These are phyloP conservation scores for Tetrapisispora taiwanensis DNA, from an alignment of 805 yeast species.

Conservation along the genomic window DNA sequence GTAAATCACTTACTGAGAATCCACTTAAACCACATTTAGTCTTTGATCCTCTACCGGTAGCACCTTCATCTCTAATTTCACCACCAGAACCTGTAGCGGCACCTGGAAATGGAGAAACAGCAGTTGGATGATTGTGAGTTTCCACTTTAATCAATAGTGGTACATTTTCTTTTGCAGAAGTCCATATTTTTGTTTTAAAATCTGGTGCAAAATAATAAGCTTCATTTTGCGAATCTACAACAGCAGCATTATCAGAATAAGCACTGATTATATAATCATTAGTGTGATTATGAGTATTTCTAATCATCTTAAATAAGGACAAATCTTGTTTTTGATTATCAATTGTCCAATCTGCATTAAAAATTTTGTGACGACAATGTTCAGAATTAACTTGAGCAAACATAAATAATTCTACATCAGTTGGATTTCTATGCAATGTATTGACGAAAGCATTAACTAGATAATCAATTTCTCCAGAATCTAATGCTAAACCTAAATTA, in stretches of 20 bases:
- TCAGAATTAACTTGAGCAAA: constrained; percentile 99
- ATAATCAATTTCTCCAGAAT: constrained; percentile 85
- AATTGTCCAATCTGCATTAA: constrained; percentile 96
- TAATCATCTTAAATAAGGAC: constrained; percentile 86
- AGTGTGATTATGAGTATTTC: constrained; percentile 76
- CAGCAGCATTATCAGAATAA: constrained; percentile 96
- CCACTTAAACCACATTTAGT: constrained; percentile 95
- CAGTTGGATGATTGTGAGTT: constrained; percentile 98
- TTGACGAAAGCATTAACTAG: constrained; percentile 72
- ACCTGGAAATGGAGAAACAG: constrained; percentile 98
- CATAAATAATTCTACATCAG: constrained; percentile 97
- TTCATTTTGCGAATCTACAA: constrained; percentile 46
- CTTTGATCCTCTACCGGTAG: constrained; percentile 96
- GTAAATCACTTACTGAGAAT: constrained; percentile 80
- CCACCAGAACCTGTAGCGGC: constrained; percentile 99
- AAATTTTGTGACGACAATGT: constrained; percentile 98
- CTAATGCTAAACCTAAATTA: constrained; percentile 86
- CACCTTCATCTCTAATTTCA: constrained; percentile 99
- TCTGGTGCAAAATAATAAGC: constrained; percentile 77
- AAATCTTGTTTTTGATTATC: constrained; percentile 67
- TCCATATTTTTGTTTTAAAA: constrained; percentile 60
- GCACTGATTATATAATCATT: constrained; percentile 86
- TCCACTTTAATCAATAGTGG: constrained; percentile 92
- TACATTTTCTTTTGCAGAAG: constrained; percentile 61
- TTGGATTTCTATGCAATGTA: constrained; percentile 75